Conservation (phyloP, 176 grass and related monocot genomes). For the Areca catechu region DNA sequence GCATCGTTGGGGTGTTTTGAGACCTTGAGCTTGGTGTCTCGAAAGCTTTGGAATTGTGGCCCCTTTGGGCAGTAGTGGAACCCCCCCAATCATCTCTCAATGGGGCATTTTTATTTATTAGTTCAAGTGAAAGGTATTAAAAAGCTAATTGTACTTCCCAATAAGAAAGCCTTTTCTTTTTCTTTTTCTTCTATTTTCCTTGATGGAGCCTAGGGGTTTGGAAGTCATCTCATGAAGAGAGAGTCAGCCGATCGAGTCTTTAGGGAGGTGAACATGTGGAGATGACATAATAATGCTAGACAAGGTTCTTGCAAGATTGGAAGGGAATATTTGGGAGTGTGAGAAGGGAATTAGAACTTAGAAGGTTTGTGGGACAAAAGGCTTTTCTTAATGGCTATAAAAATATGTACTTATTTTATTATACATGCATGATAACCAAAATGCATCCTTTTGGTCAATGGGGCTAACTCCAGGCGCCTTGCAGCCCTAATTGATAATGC, state of each 20-base stretch:
- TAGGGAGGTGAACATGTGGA: conserved; percentile 44
- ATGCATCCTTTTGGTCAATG: conserved; percentile 32
- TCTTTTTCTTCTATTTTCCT: no score
- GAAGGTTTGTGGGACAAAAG: conserved; percentile 18
- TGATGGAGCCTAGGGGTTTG: conserved; percentile 50
- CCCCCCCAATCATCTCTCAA: conserved; percentile 7
- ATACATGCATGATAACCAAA: conserved; percentile 6
- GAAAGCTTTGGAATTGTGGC: conserved; percentile 2
- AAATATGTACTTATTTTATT: no score
- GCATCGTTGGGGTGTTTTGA: conserved; percentile 2
- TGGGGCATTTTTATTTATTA: neutral
- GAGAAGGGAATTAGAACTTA: conserved; percentile 44
- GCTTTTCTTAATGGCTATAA: conserved; percentile 27
- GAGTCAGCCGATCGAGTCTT: conserved; percentile 22
- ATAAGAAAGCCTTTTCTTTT: conserved; percentile 9
- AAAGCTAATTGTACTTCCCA: conserved; percentile 34
- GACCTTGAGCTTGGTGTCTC: conserved; percentile 1
- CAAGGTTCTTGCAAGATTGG: conserved; percentile 54
- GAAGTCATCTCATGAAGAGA: conserved; percentile 29
- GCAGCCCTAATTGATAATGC: neutral
- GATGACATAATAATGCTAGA: conserved; percentile 60
- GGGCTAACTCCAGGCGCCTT: conserved; percentile 20
- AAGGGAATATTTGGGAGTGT: conserved; percentile 74
- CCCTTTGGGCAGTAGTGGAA: neutral
- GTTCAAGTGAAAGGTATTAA: conserved; percentile 1